Base-by-base conservation (phyloP, 805 yeast genomes). In the Yamadazyma nakazawae region DNA sequence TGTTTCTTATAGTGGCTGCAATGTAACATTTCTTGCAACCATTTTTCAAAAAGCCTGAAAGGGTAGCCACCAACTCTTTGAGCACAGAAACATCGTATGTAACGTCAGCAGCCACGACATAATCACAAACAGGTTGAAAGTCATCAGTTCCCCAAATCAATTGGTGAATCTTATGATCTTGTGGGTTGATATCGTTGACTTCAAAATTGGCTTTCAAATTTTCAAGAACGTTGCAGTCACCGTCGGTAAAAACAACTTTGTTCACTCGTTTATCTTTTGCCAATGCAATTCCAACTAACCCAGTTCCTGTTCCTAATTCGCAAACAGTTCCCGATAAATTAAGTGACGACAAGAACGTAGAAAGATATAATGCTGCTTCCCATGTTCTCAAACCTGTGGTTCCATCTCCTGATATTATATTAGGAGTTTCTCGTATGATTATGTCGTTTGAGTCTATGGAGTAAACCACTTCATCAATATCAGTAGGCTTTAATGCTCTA, bases 241-340 rank as follows among this genome's bases (percentile, higher is more conserved):
- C 94, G 59, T 88, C 96, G 0, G 92, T 84, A 31, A 84, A 62
- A 0, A 70, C 59, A 13, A 82, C 60, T 31, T 61, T 47, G 7
- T 21, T 53, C 49, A 28, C 62, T 53, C 47, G 9, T 51, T 49
- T 30, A 17, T 24, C 54, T 47, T 66, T 68, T 16, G 63, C 54
- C 5, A 79, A 49, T 1, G 78, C 63, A 26, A 85, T 51, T 1
- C 91, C 81, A 1, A 87, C 84, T 7, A 92, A 65, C 0, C 97
- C 97, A 0, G 97, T 89, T 0, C 98, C 98, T 10, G 94, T 78
- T 0, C 98, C 98, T 19, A 91, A 61, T 56, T 91, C 98, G 10
- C 88, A 59, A 0, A 86, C 66, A 0, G 58, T 59, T 30, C 58
- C 48, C 2, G 32, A 14, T n/a, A 47, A 4, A 3, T 41, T 31